phyloP scores from a whole-genome alignment of 139 green algal species.

The Chlorella ohadii region DNA sequence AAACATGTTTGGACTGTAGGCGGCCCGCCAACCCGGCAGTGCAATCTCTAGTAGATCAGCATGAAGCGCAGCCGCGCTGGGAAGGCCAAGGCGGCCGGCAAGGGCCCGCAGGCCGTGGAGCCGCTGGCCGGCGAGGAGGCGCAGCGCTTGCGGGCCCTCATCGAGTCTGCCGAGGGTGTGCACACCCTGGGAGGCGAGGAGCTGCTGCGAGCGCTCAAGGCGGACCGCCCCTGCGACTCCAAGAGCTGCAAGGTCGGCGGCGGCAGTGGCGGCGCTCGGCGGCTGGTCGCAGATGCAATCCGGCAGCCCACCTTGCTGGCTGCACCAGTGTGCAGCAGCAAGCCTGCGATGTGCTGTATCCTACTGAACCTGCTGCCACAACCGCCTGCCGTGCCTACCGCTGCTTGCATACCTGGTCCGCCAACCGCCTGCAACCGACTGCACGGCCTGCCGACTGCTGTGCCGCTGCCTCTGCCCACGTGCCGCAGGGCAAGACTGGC shows the following conservation, averaged over 20 bases:
- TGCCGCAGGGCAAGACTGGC: conserved; percentile 49
- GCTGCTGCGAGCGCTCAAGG: conserved; percentile 35
- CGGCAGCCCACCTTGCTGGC: neutral
- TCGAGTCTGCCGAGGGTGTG: neutral
- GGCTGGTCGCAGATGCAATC: neutral
- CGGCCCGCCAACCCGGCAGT: too few species aligned
- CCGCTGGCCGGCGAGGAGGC: conserved; percentile 14
- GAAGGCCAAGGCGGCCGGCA: neutral
- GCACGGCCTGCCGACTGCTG: neutral
- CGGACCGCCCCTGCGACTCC: conserved; percentile 34
- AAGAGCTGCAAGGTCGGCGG: conserved; percentile 42
- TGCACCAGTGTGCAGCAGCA: neutral
- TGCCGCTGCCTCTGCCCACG: neutral
- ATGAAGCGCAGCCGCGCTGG: conserved; percentile 1
- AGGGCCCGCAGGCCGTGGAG: neutral
- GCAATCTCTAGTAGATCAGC: too few species aligned
- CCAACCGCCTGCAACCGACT: conserved; percentile 9
- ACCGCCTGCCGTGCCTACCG: neutral
- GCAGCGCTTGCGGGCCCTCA: neutral
- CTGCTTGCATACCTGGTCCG: too few species aligned
- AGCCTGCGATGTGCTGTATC: neutral
- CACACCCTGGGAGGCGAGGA: neutral
- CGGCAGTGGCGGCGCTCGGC: neutral
- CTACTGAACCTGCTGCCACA: neutral
- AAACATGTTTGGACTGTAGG: too few species aligned